Evolutionary conservation across 78 protist genomes (phyloP).

Genomic region (Speleostelium caveatum): DNA sequence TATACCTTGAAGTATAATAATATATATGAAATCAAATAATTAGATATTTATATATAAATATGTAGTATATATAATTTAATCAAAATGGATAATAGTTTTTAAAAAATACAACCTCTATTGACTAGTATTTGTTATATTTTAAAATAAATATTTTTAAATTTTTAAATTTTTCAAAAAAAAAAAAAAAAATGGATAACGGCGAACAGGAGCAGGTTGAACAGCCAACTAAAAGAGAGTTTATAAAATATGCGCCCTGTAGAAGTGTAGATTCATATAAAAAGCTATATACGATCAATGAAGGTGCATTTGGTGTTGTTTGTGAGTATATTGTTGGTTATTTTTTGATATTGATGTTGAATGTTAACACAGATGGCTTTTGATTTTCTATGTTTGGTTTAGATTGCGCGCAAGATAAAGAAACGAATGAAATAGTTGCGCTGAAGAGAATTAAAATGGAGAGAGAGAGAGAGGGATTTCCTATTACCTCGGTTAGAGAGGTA

Average conservation of each 20-base stretch:
- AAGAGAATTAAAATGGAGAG: conserved; percentile 96
- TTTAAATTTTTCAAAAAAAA: too few species aligned
- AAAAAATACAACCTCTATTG: too few species aligned
- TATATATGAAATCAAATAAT: too few species aligned
- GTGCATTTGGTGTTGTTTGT: conserved; percentile 99
- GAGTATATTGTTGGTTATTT: not conserved
- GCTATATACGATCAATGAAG: conserved; percentile 97
- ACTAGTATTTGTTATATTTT: too few species aligned
- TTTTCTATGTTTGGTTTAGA: too few species aligned
- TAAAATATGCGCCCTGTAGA: conserved; percentile 49
- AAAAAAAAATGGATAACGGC: too few species aligned
- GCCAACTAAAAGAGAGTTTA: conserved; percentile 6
- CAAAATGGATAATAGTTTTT: too few species aligned
- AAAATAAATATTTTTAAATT: too few species aligned
- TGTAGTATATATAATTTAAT: not conserved
- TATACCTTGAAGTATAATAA: too few species aligned
- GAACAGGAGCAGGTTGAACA: not conserved
- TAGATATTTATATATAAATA: too few species aligned
- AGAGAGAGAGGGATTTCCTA: conserved; percentile 99
- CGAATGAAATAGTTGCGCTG: conserved; percentile 94
- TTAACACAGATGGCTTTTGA: too few species aligned
- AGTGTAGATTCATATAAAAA: conserved; percentile 87
- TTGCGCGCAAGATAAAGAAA: conserved; percentile 92
- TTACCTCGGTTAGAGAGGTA: conserved; percentile 98
- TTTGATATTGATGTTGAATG: too few species aligned